Evolutionary conservation across 768 basidiomycete species (phyloP).

Genomic region (Tylopilus felleus): DNA sequence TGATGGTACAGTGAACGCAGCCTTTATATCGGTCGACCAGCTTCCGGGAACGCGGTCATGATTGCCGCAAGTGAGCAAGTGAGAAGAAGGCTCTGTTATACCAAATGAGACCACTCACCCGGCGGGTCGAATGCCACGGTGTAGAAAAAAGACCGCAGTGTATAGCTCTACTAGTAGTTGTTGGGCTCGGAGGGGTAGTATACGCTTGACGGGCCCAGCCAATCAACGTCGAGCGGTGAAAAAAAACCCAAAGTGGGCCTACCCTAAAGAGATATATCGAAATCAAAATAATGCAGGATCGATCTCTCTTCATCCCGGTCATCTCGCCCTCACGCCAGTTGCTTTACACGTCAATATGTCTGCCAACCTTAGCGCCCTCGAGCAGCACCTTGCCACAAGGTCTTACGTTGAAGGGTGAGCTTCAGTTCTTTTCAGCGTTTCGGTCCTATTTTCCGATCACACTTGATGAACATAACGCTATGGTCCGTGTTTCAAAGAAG

Average conservation of each 20-base stretch:
- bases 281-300: slow-evolving; percentile 19
- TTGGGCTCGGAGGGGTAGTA: background rate
- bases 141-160: background rate
- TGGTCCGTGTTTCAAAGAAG: slow-evolving; percentile 98
- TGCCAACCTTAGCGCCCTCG: slow-evolving; percentile 66
- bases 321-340: slow-evolving; percentile 13
- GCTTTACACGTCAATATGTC: slow-evolving; percentile 47
- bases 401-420: slow-evolving; percentile 94
- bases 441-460: slow-evolving; percentile 11
- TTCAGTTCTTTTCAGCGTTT: slow-evolving; percentile 17
- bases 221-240: slow-evolving; percentile 9
- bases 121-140: background rate
- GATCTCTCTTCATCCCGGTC: slow-evolving; percentile 30
- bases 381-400: slow-evolving; percentile 80
- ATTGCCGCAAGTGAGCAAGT: background rate
- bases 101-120: background rate
- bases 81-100: background rate
- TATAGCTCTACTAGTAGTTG: no score
- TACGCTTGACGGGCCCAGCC: slow-evolving; percentile 4
- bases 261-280: slow-evolving; percentile 31
- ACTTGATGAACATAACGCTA: slow-evolving; percentile 72
- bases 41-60: background rate
- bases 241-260: slow-evolving; percentile 11
- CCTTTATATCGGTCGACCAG: background rate
- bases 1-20: background rate